These are phyloP conservation scores for Wickerhamomyces kurtzmanii DNA, from an alignment of 805 yeast species.

Conservation along the genomic window DNA sequence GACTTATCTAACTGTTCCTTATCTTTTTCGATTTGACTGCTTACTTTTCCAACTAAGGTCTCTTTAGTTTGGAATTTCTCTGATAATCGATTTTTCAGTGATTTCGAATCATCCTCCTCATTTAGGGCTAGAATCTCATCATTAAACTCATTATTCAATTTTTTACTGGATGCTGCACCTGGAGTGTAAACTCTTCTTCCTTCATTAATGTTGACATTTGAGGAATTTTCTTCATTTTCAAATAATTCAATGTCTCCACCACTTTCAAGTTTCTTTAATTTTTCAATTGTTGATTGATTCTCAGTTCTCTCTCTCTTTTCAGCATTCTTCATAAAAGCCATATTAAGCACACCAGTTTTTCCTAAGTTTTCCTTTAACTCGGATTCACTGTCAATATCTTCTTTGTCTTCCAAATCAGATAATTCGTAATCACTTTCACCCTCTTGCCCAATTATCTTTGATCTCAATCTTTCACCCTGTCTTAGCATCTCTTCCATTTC, in stretches of 20 bases:
- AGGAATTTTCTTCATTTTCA: slow-evolving; percentile 27
- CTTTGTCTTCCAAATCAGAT: slow-evolving; percentile 41
- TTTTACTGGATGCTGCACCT: slow-evolving; percentile 17
- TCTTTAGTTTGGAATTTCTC: slow-evolving; percentile 11
- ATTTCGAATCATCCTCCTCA: slow-evolving; percentile 38
- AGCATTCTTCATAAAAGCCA: slow-evolving; percentile 95
- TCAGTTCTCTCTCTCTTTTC: slow-evolving; percentile 55
- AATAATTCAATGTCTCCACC: slow-evolving; percentile 33
- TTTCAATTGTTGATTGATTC: slow-evolving; percentile 43
- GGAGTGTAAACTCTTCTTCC: slow-evolving; percentile 85
- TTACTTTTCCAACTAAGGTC: slow-evolving; percentile 2
- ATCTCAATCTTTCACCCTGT: slow-evolving; percentile 69
- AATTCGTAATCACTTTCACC: slow-evolving; percentile 27
- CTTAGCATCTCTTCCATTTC: slow-evolving; percentile 93
- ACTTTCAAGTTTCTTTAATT: slow-evolving; percentile 37
- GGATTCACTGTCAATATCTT: slow-evolving; percentile 27
- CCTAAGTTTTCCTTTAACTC: slow-evolving; percentile 41
- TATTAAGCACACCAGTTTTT: slow-evolving; percentile 79
- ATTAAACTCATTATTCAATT: slow-evolving; percentile 25
- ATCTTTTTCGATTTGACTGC: slow-evolving; percentile 1
- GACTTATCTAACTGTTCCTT: slow-evolving; percentile 3
- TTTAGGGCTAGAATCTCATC: slow-evolving; percentile 31
- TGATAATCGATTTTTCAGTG: slow-evolving; percentile 30
- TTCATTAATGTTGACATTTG: slow-evolving; percentile 44
- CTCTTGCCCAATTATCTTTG: slow-evolving; percentile 57